phyloP scores from a whole-genome alignment of 805 yeast species.

The Ogataea philodendri region DNA sequence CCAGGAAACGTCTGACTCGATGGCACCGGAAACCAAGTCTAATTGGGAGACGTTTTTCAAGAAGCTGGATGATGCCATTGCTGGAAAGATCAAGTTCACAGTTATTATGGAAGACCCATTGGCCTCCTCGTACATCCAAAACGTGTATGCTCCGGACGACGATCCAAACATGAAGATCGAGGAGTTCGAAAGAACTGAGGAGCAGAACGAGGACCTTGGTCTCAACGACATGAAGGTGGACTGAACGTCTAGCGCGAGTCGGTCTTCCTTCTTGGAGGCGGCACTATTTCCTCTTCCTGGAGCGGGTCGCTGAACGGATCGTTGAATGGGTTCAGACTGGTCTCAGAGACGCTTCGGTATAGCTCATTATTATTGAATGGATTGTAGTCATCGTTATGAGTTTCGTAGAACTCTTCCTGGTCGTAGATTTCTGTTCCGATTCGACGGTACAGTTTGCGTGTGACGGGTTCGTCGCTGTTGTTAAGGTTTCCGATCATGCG shows the following conservation, averaged over 20 bases:
- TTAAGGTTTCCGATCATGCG: slow-evolving; percentile 31
- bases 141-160: slow-evolving; percentile 97
- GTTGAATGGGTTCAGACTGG: slow-evolving; percentile 31
- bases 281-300: slow-evolving; percentile 5
- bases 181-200: slow-evolving; percentile 83
- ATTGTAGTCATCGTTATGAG: slow-evolving; percentile 18
- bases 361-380: slow-evolving; percentile 23
- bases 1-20: slow-evolving; percentile 83
- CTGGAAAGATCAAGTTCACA: slow-evolving; percentile 80
- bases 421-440: slow-evolving; percentile 8
- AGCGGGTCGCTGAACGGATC: slow-evolving; percentile 10
- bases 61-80: slow-evolving; percentile 70
- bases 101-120: slow-evolving; percentile 90
- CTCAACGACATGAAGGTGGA: slow-evolving; percentile 48
- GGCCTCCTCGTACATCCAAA: slow-evolving; percentile 93
- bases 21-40: slow-evolving; percentile 73
- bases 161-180: slow-evolving; percentile 95
- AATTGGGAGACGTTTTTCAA: slow-evolving; percentile 83
- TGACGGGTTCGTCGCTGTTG: slow-evolving; percentile 1
- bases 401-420: slow-evolving; percentile 7
- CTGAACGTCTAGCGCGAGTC: slow-evolving; percentile 2
- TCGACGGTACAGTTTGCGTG: slow-evolving; percentile 4
- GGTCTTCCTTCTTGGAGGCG: slow-evolving; percentile 1
- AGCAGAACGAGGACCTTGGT: slow-evolving; percentile 92
- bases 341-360: slow-evolving; percentile 26